Percentiles rank a stretch among this genome's conserved stretches.
phyloP scores from a whole-genome alignment of 768 basidiomycete species.

The Podaxis sp. region DNA sequence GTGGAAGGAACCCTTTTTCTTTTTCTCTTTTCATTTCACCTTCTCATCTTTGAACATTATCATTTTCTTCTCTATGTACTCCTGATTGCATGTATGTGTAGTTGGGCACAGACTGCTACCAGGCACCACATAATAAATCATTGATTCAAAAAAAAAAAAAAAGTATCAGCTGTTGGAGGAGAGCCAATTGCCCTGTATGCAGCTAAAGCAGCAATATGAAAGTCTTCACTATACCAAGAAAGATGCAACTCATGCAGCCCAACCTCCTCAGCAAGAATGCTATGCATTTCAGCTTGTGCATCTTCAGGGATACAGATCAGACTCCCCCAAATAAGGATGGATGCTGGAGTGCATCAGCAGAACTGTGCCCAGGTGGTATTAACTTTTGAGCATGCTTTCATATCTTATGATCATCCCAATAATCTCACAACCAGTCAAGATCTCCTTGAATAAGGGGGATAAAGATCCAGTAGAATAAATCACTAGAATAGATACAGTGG shows the following conservation, averaged over 20 bases:
- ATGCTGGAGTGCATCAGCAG: constrained; percentile 21
- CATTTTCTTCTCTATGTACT: too few species aligned
- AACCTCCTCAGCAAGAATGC: constrained; percentile 19
- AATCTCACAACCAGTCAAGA: constrained; percentile 27
- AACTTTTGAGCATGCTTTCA: constrained; percentile 22
- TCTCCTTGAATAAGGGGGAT: constrained; percentile 27
- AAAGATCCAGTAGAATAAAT: constrained; percentile 34
- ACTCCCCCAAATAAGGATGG: constrained; percentile 19
- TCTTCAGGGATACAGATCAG: constrained; percentile 17
- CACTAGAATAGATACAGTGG: constrained; percentile 20
- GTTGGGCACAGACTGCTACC: too few species aligned
- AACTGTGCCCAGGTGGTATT: constrained; percentile 31
- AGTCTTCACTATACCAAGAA: constrained; percentile 14
- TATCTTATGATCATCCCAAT: constrained; percentile 31
- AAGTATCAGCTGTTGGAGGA: neutral
- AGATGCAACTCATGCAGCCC: constrained; percentile 14
- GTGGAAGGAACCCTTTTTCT: too few species aligned
- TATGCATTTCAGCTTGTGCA: constrained; percentile 12
- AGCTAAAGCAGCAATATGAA: neutral
- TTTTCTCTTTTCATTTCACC: too few species aligned
- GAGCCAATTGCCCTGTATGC: neutral
- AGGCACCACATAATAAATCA: too few species aligned
- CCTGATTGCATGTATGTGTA: too few species aligned
- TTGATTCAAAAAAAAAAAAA: too few species aligned
- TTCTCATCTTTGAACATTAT: too few species aligned